These are phyloP conservation scores for Trypanosoma mega DNA, from an alignment of 208 protist species.

Conservation along the genomic window DNA sequence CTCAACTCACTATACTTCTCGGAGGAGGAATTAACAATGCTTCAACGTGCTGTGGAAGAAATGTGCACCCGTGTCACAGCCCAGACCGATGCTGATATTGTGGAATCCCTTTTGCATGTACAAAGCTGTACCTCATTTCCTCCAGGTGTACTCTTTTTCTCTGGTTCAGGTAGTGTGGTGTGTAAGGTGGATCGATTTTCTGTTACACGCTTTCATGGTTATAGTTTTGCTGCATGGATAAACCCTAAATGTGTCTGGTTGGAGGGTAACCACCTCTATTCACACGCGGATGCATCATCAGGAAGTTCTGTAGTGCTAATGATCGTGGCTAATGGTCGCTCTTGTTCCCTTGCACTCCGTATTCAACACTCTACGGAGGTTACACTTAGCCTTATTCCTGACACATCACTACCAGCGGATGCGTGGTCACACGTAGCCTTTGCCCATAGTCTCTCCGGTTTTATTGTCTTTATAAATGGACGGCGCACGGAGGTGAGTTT, in stretches of 20 bases:
- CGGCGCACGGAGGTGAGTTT: slow-evolving; percentile 25
- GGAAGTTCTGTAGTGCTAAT: slow-evolving; percentile 45
- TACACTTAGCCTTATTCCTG: slow-evolving; percentile 35
- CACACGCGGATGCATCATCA: slow-evolving; percentile 41
- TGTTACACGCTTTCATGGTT: slow-evolving; percentile 51
- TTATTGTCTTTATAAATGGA: slow-evolving; percentile 78
- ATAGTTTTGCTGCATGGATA: slow-evolving; percentile 80
- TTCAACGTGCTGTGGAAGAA: slow-evolving; percentile 52
- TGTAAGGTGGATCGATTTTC: slow-evolving; percentile 34
- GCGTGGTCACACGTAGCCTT: slow-evolving; percentile 81
- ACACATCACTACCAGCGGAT: slow-evolving; percentile 49
- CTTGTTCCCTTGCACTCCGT: slow-evolving; percentile 59
- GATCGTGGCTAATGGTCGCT: slow-evolving; percentile 67
- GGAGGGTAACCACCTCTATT: slow-evolving; percentile 73
- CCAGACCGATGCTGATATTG: slow-evolving; percentile 66
- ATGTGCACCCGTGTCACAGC: slow-evolving; percentile 48
- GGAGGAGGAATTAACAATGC: slow-evolving; percentile 30
- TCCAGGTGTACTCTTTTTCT: slow-evolving; percentile 57
- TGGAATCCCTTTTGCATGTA: slow-evolving; percentile 74
- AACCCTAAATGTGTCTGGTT: slow-evolving; percentile 75
- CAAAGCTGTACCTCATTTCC: slow-evolving; percentile 42
- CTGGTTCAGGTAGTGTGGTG: slow-evolving; percentile 58
- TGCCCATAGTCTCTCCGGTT: slow-evolving; percentile 45
- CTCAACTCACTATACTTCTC: slow-evolving; percentile 55
- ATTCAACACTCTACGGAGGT: slow-evolving; percentile 26